Evolutionary conservation across 1,284 basidiomycete species (phyloP), one percentile per base, ranked within the genome.

Genomic region (Ustilago trichophora): DNA sequence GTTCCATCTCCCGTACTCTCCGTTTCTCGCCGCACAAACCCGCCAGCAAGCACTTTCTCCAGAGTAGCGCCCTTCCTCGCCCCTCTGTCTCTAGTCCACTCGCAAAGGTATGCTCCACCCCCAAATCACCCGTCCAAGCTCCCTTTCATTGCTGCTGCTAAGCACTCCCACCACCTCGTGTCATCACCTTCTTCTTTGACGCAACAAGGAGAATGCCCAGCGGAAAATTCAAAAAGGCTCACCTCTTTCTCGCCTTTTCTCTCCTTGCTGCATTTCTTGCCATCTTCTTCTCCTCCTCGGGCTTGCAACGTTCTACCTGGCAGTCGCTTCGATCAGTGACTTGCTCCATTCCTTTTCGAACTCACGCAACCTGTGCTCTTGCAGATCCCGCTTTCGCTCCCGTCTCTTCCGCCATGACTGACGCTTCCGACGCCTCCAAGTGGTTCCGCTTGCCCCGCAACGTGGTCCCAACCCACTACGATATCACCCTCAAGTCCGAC

Each of bases 401-500:
- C 21, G 35, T 59, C 42, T 59, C 66, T 37, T 60, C 66, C 53
- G 44, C 43, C 67, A 71, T 71, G 67, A 53, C 62, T 35, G 45
- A 63, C 57, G 62, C 67, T 26, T 47, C 56, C 53, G 67, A 71
- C 47, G 62, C 62, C n/a, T 72, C 68, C 52, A 59, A 67, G 62
- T 74, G 72, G 74, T 91, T 89, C 82, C 88, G 91, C 70, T 87
- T 95, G 44, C 91, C 91, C 12, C 86, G 86, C 10, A 85, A 88
- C 72, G 88, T 92, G 56, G 87, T 86, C 71, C 89, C 92, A 18
- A 86, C 83, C 22, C 91, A 94, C 82, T 97, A 96, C 83, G 90
- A 85, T 74, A 82, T 96, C 46, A 89, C 88, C 42, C 85, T 95
- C 82, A 89, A 87, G 80, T 77, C 93, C 3, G 90, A 95, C 83